Evolutionary conservation across 108 stramenopile species (phyloP), one percentile per base, ranked within the genome.

Genomic region (Nannochloropsis granulata): DNA sequence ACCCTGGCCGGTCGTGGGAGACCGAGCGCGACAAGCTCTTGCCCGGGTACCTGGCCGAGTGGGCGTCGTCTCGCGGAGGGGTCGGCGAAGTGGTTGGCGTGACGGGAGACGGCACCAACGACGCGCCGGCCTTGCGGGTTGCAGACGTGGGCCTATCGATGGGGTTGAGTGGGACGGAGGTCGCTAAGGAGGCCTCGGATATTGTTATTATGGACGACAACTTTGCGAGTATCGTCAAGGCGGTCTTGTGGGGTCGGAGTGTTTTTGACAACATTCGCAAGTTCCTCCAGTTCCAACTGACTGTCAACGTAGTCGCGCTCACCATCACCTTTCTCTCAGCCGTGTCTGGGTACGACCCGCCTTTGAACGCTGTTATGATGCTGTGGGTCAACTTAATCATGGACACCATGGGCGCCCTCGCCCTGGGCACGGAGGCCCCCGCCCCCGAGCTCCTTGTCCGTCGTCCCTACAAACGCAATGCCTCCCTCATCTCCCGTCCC

Each of bases 81-180:
- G 43, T 43, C 23, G 91, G 90, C 13, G 86, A 91, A 82, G 97
- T 99, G 14, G 94, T 99, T 80, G 97, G 96, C 56, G 97, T 98
- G 91, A 99, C 98, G 0, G 98, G 98, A 45, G 98, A 99, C 89
- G 98, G 98, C 71, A 98, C 98, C 12, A 99, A 99, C 90, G 92
- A 92, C 82, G 92, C 91, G 25, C 92, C 92, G 12, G 92, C 92
- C 45, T 85, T 92, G 16, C 90, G 90, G 82, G 86, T 85, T 12
- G 92, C 90, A n/a, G 92, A 92, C 87, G 91, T 92, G 44, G 91
- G 92, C 23, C 88, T 92, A 24, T 86, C 90, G 83, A 92, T 92
- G 92, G 91, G 92, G 24, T 45, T 92, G 14, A 85, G 89, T 24
- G 92, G 92, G 56, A 92, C 92, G 43, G 92, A 93, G 44, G 92